Base-by-base conservation (phyloP, 768 basidiomycete species). In the Tylopilus balloui region DNA sequence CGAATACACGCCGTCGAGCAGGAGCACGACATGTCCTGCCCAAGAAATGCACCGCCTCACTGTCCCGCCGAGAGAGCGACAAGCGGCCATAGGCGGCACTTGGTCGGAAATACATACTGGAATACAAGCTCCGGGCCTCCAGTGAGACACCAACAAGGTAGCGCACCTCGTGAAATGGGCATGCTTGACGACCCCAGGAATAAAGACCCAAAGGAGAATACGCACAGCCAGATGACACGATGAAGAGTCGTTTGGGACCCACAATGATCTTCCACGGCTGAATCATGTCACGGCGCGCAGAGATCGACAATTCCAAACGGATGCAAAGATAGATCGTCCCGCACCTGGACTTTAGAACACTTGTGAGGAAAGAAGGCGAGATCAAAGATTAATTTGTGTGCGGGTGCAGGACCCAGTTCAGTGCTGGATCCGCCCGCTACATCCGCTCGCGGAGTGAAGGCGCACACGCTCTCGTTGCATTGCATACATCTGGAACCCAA, bases 181-280 rank as follows among this genome's bases (percentile, higher is more conserved):
- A 51, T 51, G 61, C 44, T 48, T 48, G 39, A 25, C 47, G 17
- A 48, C 42, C 40, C n/a, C n/a, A n/a, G n/a, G n/a, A n/a, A 40
- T n/a, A 47, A 42, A 42, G 42, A 15, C 62, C 59, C 31, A 54
- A 58, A 51, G 59, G 52, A 61, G 59, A 52, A 59, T 36, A 50
- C 40, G 48, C 59, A 62, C 62, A 59, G 62, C 62, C 58, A 39
- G 46, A 46, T 42, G 48, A 56, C 48, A 58, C 44, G 51, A 48
- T 37, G 43, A n/a, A 36, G 36, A 35, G 32, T 40, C 42, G 42
- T 29, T 6, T 45, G 31, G 32, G 15, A 34, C 44, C 43, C 39
- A 45, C 21, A 39, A 47, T 21, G 45, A 41, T 41, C 44, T 45
- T 54, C 15, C 8, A 15, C 7, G 23, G 25, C 19, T 40, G 45